Evolutionary conservation across 2,329 filamentous ascomycete species (phyloP), one percentile per base, ranked within the genome.

Genomic region (Teratosphaeria epicoccoides): DNA sequence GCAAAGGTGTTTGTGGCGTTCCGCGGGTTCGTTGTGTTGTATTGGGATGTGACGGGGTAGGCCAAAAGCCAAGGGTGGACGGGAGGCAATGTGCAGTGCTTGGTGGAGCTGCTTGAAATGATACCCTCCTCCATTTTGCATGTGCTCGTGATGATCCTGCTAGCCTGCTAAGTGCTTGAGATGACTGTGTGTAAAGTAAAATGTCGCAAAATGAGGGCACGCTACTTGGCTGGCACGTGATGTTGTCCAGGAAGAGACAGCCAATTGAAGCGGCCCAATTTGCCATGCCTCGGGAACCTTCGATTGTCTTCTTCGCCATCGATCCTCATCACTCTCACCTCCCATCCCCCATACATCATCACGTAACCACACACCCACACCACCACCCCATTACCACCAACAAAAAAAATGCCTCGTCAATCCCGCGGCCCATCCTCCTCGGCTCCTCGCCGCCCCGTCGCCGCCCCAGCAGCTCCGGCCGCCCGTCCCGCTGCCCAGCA

Each of bases 401-500:
- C 55, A 61, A 68, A 61, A 52, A 76, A 61, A 52, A 76, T 76
- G 74, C 67, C 74, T 68, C 74, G 74, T 60, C 71, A 74, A 67
- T 67, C 64, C 53, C 71, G 73, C 61, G 72, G 73, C 56, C 62
- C 48, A 28, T 4, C 63, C 58, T 65, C 71, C 60, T 59, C 71
- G 50, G 71, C 72, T 52, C 70, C 72, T 50, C 69, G 68, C 64
- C 72, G 72, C 55, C 72, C 73, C 25, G 67, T 68, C 52, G 68
- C 68, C 52, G 66, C 71, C 37, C 69, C 70, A 28, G 65, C 72
- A 20, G 63, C 70, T 51, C 69, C 70, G 51, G 52, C 53, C 29
- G 48, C 52, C 25, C 58, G 53, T 43, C 63, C 65, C 80, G 86
- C 60, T 81, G 85, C 67, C 81, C 86, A 61, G 78, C 85, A 52